phyloP scores from a whole-genome alignment of 2,329 filamentous ascomycete species.

The Claviceps purpurea region DNA sequence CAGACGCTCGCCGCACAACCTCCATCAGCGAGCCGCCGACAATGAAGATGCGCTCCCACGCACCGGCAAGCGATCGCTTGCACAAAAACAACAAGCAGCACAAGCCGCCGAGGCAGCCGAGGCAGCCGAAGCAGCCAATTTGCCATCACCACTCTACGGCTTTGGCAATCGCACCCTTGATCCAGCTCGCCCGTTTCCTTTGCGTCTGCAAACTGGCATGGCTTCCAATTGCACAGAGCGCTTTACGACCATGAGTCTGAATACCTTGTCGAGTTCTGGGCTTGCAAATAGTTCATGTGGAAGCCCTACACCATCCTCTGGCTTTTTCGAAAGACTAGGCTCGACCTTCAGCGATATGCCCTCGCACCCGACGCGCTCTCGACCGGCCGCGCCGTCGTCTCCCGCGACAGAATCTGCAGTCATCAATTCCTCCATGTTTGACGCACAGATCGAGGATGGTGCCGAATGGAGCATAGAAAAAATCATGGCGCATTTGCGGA shows the following conservation, averaged over 20 bases:
- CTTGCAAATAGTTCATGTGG: not conserved
- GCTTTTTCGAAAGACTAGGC: not conserved
- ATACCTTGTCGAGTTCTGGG: not conserved
- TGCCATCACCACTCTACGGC: constrained; percentile 1
- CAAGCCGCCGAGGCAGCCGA: not conserved
- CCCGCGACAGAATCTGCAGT: constrained; percentile 3
- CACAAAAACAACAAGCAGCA: not conserved
- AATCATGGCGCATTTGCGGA: constrained; percentile 27
- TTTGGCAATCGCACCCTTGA: constrained; percentile 4
- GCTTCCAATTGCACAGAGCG: not conserved
- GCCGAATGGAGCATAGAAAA: constrained; percentile 29
- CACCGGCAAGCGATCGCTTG: not conserved
- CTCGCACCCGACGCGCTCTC: constrained; percentile 12
- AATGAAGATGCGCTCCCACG: not conserved
- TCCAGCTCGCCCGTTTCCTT: constrained; percentile 17
- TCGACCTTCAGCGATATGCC: not conserved
- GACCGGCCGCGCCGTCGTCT: constrained; percentile 1
- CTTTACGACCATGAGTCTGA: constrained; percentile 1
- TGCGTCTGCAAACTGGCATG: constrained; percentile 10
- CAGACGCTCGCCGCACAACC: not conserved
- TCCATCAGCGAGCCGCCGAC: not conserved
- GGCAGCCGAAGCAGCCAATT: not conserved
- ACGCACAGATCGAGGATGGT: constrained; percentile 11
- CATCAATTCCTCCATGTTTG: constrained; percentile 8
- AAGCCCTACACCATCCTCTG: not conserved